Evolutionary conservation across 805 yeast species (phyloP).

Genomic region (Metschnikowia proteae): DNA sequence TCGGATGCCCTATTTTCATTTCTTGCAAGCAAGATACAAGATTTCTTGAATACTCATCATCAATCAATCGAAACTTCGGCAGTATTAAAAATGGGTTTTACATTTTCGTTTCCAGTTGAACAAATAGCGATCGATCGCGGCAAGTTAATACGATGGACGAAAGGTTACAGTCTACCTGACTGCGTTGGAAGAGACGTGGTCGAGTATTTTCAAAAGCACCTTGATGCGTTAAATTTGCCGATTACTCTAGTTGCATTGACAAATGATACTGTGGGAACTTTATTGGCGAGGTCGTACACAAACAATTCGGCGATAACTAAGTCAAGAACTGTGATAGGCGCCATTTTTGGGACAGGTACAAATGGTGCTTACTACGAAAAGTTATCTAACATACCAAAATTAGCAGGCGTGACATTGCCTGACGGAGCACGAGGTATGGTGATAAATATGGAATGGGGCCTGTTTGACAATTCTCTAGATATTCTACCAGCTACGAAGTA

Average conservation of each 20-base stretch:
- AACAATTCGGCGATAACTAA: conserved; percentile 57
- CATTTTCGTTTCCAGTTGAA: conserved; percentile 89
- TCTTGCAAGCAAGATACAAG: conserved; percentile 65
- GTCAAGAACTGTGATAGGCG: conserved; percentile 79
- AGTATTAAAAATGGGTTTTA: conserved; percentile 76
- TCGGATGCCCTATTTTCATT: conserved; percentile 67
- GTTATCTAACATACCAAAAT: conserved; percentile 67
- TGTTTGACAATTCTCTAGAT: conserved; percentile 80
- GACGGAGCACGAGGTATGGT: conserved; percentile 58
- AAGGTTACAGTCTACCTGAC: conserved; percentile 86
- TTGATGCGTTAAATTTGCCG: conserved; percentile 57
- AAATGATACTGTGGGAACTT: conserved; percentile 94
- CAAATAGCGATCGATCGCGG: conserved; percentile 82
- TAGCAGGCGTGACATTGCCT: conserved; percentile 40
- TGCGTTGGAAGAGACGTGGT: conserved; percentile 85
- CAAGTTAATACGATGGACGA: conserved; percentile 89
- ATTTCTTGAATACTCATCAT: conserved; percentile 68
- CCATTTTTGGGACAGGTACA: conserved; percentile 96
- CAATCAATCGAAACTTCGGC: conserved; percentile 32
- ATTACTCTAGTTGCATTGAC: conserved; percentile 83
- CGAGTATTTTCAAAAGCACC: conserved; percentile 60
- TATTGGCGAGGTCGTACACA: conserved; percentile 81
- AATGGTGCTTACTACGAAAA: conserved; percentile 91
- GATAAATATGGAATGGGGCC: conserved; percentile 97
- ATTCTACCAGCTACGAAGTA: conserved; percentile 74